Evolutionary conservation across 1,284 basidiomycete species (phyloP).

Genomic region (Pisolithus thermaeus): DNA sequence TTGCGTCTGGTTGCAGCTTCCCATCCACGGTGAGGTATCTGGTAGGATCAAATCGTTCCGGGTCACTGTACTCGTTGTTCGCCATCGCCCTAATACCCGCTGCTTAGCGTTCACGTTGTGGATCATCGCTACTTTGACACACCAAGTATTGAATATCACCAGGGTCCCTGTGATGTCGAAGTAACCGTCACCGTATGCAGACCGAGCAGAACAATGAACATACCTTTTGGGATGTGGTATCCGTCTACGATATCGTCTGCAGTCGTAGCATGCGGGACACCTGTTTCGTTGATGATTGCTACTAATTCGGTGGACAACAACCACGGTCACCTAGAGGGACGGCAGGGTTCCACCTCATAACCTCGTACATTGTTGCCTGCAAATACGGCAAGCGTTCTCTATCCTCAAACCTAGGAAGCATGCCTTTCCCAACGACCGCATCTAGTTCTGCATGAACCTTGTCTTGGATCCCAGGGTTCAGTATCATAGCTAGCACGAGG

Average conservation of each 20-base stretch:
- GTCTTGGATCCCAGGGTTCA: no score
- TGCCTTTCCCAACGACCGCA: no score
- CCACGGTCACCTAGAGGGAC: conserved; percentile 21
- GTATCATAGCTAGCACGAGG: conserved; percentile 3
- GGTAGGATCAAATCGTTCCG: conserved; percentile 21
- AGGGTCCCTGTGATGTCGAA: conserved; percentile 18
- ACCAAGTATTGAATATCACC: conserved; percentile 28
- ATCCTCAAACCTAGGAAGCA: no score
- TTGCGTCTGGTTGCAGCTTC: background rate
- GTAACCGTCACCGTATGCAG: conserved; percentile 1
- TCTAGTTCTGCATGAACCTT: no score
- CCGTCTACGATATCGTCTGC: conserved; percentile 27
- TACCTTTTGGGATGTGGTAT: conserved; percentile 29
- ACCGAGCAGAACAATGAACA: background rate
- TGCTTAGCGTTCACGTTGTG: background rate
- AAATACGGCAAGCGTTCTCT: conserved; percentile 12
- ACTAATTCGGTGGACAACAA: background rate
- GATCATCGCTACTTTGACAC: conserved; percentile 4
- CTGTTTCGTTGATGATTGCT: conserved; percentile 7
- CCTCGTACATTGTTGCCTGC: conserved; percentile 27
- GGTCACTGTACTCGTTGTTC: conserved; percentile 27
- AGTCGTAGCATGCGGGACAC: conserved; percentile 24
- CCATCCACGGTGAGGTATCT: conserved; percentile 24
- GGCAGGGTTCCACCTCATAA: conserved; percentile 30
- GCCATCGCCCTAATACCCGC: conserved; percentile 20